Percentiles rank a stretch among this genome's conserved stretches.
phyloP scores from a whole-genome alignment of 805 yeast genomes.

The Candida hungchunana region DNA sequence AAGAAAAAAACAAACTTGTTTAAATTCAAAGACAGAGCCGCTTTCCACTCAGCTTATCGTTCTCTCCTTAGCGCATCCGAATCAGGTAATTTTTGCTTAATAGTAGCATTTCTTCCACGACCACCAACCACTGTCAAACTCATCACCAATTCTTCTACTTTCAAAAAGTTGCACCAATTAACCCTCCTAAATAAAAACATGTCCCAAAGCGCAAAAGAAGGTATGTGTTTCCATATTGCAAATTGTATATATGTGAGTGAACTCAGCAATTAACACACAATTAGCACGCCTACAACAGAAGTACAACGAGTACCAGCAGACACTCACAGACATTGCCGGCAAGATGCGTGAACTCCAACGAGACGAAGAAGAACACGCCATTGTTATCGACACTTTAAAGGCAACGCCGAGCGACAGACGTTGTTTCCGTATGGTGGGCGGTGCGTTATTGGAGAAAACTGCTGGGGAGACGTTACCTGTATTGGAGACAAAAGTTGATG shows the following conservation, averaged over 20 bases:
- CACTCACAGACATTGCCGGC: constrained; percentile 41
- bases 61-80: neutral
- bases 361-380: constrained; percentile 43
- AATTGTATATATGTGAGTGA: no score
- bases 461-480: constrained; percentile 73
- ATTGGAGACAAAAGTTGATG: constrained; percentile 50
- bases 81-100: constrained; percentile 2
- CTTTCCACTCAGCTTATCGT: no score
- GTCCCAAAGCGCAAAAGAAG: constrained; percentile 13
- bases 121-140: no score
- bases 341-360: constrained; percentile 44
- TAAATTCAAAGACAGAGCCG: no score
- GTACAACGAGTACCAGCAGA: constrained; percentile 49
- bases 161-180: no score
- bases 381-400: constrained; percentile 56
- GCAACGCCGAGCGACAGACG: constrained; percentile 56
- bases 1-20: no score
- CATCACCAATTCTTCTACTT: no score
- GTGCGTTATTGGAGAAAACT: constrained; percentile 79
- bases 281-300: constrained; percentile 36
- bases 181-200: no score
- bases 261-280: no score
- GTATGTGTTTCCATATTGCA: no score
- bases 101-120: no score
- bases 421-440: constrained; percentile 92